These are phyloP conservation scores for Turritis glabra DNA, from an alignment of 345 rosid species.

Conservation along the genomic window DNA sequence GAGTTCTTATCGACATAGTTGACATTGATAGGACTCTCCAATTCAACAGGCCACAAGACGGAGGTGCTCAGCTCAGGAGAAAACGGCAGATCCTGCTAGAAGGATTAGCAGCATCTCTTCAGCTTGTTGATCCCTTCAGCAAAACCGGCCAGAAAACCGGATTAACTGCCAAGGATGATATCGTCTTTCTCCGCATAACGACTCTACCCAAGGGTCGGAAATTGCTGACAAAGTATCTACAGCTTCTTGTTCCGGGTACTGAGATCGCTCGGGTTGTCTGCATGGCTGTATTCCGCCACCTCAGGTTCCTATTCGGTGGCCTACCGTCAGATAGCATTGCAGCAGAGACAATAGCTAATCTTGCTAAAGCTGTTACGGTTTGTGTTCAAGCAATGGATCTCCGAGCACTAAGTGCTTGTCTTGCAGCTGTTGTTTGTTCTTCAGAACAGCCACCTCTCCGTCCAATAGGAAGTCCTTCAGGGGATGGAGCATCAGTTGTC, in stretches of 20 bases:
- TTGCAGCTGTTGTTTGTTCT: constrained; percentile 97
- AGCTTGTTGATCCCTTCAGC: constrained; percentile 89
- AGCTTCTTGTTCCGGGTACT: constrained; percentile 81
- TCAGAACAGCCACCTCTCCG: constrained; percentile 97
- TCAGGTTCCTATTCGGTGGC: constrained; percentile 85
- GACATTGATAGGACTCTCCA: constrained; percentile 82
- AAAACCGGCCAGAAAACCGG: constrained; percentile 55
- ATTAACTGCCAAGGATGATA: constrained; percentile 66
- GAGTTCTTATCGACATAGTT: constrained; percentile 78
- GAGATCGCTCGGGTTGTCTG: constrained; percentile 83
- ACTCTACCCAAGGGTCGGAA: constrained; percentile 89
- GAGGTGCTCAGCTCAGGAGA: constrained; percentile 73
- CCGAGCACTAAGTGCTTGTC: constrained; percentile 86
- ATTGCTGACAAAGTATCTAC: constrained; percentile 61
- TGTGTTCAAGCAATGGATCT: constrained; percentile 85
- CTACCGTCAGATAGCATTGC: constrained; percentile 63
- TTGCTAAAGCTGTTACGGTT: constrained; percentile 61
- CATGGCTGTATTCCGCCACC: constrained; percentile 93
- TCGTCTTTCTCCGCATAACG: constrained; percentile 71
- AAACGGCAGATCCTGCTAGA: constrained; percentile 75
- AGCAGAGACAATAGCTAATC: constrained; percentile 61
- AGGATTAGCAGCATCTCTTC: constrained; percentile 85
- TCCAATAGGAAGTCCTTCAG: constrained; percentile 85
- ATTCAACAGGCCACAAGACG: constrained; percentile 74
- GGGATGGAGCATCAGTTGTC: constrained; percentile 81